Evolutionary conservation across 2,329 filamentous ascomycete species (phyloP), one percentile per base, ranked within the genome.

Genomic region (Cladosporium oxysporum): DNA sequence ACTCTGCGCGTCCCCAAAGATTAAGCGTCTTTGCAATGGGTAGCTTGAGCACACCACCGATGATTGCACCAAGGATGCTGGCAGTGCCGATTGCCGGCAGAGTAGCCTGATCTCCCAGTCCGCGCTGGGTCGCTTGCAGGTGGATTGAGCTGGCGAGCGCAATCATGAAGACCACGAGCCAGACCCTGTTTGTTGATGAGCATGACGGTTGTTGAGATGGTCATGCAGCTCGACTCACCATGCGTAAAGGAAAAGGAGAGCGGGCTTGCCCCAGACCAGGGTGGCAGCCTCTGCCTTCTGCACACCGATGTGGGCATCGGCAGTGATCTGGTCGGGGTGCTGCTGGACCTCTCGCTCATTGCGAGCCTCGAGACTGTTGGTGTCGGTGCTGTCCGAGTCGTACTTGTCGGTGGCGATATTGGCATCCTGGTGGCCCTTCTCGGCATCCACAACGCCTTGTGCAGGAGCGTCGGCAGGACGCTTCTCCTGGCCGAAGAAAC

Each of bases 21-120:
- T 91, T 87, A 58, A 90, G 81, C 14, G 90, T 80, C 75, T 90
- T 91, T 62, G 89, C 88, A 69, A 89, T 83, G 1, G 88, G 85
- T 8, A 90, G 83, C 73, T 89, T 88, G 65, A 85, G 82, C 16
- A 90, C 82, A 53, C 87, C 88, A 72, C 80, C 79, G 58, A 89
- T 84, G 52, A 86, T 77, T 66, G 78, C 81, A 16, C 85, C 78
- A 21, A 89, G 79, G 67, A 89, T 84, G 59, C 78, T 77, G 11
- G 85, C 83, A 2, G 84, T 82, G 57, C 68, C 64, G 64, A 69
- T 64, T 14, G 62, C 41, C 14, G 61, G 61, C 33, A 55, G 11
- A 7, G 21, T 67, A 12, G 64, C 41, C 37, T 71, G 55, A 5
- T 69, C 23, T 44, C 59, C 7, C 62, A 67, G 58, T 58, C 67